Base-by-base conservation (phyloP, 139 green algal genomes). In the Micractinium sp. region DNA sequence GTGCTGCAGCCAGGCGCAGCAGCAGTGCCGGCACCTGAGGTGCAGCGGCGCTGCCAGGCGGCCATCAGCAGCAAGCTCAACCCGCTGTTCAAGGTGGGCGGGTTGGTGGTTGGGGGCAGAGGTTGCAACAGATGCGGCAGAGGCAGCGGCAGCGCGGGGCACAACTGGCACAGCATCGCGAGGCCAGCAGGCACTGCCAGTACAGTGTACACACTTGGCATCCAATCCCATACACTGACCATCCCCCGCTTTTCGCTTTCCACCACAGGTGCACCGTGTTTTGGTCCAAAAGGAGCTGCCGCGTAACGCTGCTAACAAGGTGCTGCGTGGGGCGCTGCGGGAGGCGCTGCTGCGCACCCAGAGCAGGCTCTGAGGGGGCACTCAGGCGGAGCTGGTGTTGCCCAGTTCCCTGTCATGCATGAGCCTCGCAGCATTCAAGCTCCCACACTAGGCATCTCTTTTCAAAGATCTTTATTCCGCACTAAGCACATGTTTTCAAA, bases 291-390 rank as follows among this genome's bases (percentile, higher is more conserved):
- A 0, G 12, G 35, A 80, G 74, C 90, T 99, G 87, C 97, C 97
- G 3, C 90, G 97, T 19, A 99, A 94, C 23, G 96, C 97, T 9
- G 93, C 91, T 39, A 98, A 98, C 91, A 99, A 99, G 90, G 93
- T 99, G 56, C 97, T 99, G 94, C 92, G 96, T 38, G 89, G 95
- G 0, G 71, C 95, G 89, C 91, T 98, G 82, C 86, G 95, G 22
- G 94, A 96, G 35, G 33, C 93, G 87, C 19, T 91, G 47, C 5
- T 76, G 85, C 41, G 27, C 47, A 38, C 29, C 3, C 79, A 71
- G 69, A 20, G 69, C 85, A 88, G 82, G 85, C 41, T 88, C 35
- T 86, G 47, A 56, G 47, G n/a, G n/a, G n/a, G 47, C 47, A 56
- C 7, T 9, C 9, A 56, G 47, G 47, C 47, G 9, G 47, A 56